Evolutionary conservation across 2,329 filamentous ascomycete species (phyloP).

Genomic region (Pseudogymnoascus sp.): DNA sequence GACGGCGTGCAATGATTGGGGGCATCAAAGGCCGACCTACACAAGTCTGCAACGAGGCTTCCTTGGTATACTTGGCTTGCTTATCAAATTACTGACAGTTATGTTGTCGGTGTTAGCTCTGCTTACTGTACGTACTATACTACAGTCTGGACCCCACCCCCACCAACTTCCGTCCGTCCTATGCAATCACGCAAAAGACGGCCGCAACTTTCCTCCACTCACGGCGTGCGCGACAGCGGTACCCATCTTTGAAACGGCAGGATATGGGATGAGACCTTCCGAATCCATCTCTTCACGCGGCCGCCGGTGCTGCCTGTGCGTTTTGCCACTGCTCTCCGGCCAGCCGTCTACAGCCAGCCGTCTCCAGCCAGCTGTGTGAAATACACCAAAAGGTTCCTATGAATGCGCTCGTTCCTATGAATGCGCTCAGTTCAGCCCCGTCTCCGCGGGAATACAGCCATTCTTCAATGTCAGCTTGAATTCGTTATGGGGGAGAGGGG

Average conservation of each 20-base stretch:
- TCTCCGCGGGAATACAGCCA: not conserved
- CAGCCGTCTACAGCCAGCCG: not conserved
- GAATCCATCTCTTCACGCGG: not conserved
- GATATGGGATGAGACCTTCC: not conserved
- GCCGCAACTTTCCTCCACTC: constrained; percentile 5
- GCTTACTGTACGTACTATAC: not conserved
- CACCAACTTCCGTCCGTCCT: not conserved
- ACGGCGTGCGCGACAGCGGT: not conserved
- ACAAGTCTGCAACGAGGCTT: not conserved
- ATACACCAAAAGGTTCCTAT: not conserved
- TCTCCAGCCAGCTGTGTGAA: not conserved
- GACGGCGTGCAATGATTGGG: not conserved
- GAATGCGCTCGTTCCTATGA: not conserved
- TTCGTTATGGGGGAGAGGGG: not conserved
- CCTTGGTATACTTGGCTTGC: not conserved
- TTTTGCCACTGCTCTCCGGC: not conserved
- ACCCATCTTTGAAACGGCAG: not conserved
- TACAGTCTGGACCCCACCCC: not conserved
- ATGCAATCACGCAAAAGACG: not conserved
- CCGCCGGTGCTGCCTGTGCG: not conserved
- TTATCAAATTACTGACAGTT: not conserved
- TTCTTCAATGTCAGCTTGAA: not conserved
- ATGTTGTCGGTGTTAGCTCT: not conserved
- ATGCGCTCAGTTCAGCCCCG: not conserved
- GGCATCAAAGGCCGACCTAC: not conserved